Conservation (phyloP, 768 basidiomycete species). For the Suillus luteus region DNA sequence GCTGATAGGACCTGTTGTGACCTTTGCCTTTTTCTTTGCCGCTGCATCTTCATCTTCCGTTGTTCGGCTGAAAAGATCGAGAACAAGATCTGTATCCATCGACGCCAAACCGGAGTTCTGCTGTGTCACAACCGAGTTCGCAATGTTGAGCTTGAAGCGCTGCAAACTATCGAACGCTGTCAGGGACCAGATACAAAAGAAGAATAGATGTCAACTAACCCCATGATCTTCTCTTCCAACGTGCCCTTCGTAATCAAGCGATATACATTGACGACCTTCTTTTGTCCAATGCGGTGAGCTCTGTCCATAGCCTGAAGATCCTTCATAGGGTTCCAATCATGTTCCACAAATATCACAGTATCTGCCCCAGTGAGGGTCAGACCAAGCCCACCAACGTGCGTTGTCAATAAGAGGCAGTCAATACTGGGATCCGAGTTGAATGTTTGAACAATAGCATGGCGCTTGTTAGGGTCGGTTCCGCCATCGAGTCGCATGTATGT, state of each 20-base stretch:
- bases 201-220: slow-evolving; percentile 51
- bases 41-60: slow-evolving; percentile 73
- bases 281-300: slow-evolving; percentile 97
- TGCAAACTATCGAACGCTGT: slow-evolving; percentile 57
- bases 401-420: slow-evolving; percentile 93
- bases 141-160: slow-evolving; percentile 98
- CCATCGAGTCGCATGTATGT: slow-evolving; percentile 99
- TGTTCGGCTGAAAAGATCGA: slow-evolving; percentile 89
- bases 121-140: slow-evolving; percentile 94
- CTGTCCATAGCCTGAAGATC: slow-evolving; percentile 99
- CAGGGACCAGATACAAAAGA: slow-evolving; percentile 6
- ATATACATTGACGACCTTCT: slow-evolving; percentile 99
- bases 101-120: slow-evolving; percentile 92
- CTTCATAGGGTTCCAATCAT: slow-evolving; percentile 99
- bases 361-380: slow-evolving; percentile 97
- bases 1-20: slow-evolving; percentile 56
- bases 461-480: slow-evolving; percentile 86
- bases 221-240: slow-evolving; percentile 99
- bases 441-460: slow-evolving; percentile 95
- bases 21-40: slow-evolving; percentile 49
- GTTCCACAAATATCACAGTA: slow-evolving; percentile 98
- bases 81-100: slow-evolving; percentile 96
- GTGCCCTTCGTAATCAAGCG: slow-evolving; percentile 96
- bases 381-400: slow-evolving; percentile 95
- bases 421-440: slow-evolving; percentile 98